Evolutionary conservation across 2,329 filamentous ascomycete genomes (phyloP).

Genomic region (Spiromastix sp.): DNA sequence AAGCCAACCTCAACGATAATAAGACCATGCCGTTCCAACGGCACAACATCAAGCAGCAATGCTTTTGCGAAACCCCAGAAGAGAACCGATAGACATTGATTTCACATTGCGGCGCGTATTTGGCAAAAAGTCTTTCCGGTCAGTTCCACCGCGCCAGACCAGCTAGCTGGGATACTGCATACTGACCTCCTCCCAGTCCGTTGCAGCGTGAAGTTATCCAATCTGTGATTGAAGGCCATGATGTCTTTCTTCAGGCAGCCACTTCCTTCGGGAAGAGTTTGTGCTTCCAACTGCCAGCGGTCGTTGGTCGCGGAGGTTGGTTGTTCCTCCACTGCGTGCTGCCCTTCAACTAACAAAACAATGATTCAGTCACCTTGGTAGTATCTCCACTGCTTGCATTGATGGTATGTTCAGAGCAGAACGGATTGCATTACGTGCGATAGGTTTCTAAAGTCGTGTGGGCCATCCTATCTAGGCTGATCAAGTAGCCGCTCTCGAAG

Average conservation of each 20-base stretch:
- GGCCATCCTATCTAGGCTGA: conserved; percentile 61
- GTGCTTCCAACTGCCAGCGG: conserved; percentile 89
- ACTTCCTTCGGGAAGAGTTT: conserved; percentile 80
- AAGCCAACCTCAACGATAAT: too few species aligned
- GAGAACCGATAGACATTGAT: conserved; percentile 49
- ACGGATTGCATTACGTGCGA: conserved; percentile 65
- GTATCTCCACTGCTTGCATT: conserved; percentile 80
- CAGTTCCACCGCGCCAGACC: conserved; percentile 10
- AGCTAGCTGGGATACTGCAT: background rate
- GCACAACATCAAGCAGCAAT: conserved; percentile 15
- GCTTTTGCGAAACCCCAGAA: conserved; percentile 16
- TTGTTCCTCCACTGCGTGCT: background rate
- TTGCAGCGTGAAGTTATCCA: conserved; percentile 79
- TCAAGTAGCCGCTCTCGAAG: conserved; percentile 71
- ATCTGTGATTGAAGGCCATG: conserved; percentile 68
- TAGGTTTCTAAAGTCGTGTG: conserved; percentile 70
- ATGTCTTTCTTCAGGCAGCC: conserved; percentile 83
- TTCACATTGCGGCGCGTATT: conserved; percentile 67
- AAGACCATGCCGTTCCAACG: too few species aligned
- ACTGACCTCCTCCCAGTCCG: conserved; percentile 45
- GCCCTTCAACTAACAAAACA: conserved; percentile 9
- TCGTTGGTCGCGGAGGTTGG: conserved; percentile 72
- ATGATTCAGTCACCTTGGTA: conserved; percentile 69
- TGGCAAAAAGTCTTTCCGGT: conserved; percentile 64
- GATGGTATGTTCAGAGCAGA: conserved; percentile 71